Conservation (phyloP, 2,329 filamentous ascomycete genomes). For the Aspergillus ustus region DNA sequence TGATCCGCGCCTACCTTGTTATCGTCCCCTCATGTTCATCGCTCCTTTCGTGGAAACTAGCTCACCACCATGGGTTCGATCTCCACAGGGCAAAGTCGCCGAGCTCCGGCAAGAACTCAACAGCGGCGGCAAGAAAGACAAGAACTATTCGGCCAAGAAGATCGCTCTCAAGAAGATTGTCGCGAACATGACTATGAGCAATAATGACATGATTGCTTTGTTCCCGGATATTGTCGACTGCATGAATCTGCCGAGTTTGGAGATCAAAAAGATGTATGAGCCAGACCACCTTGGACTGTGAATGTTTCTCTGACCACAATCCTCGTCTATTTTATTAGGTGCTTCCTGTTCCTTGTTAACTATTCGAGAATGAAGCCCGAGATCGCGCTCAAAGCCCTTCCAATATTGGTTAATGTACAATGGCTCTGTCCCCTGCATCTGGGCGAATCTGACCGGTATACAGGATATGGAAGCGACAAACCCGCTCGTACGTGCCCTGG, state of each 20-base stretch:
- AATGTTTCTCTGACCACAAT: background rate
- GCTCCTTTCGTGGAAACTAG: conserved; percentile 32
- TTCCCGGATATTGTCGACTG: conserved; percentile 95
- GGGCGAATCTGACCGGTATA: conserved; percentile 16
- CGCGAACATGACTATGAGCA: conserved; percentile 99
- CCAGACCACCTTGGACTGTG: conserved; percentile 9
- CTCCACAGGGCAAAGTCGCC: conserved; percentile 91
- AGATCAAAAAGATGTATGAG: conserved; percentile 97
- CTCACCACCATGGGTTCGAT: conserved; percentile 41
- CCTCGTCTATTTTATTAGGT: conserved; percentile 61
- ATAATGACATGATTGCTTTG: conserved; percentile 98
- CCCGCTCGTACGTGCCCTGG: conserved; percentile 87
- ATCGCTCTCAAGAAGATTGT: conserved; percentile 99
- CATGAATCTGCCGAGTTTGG: conserved; percentile 91
- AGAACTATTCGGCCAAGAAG: conserved; percentile 93
- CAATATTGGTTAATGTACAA: conserved; percentile 77
- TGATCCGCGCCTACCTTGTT: background rate
- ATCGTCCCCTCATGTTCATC: conserved; percentile 36
- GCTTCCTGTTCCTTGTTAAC: conserved; percentile 96
- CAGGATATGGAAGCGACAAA: conserved; percentile 94
- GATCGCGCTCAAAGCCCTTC: conserved; percentile 88
- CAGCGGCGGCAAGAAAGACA: conserved; percentile 95
- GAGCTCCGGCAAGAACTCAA: conserved; percentile 94
- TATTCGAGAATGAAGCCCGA: conserved; percentile 95
- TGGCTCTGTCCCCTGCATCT: background rate